Evolutionary conservation across 2,329 filamentous ascomycete genomes (phyloP), one percentile per base, ranked within the genome.

Genomic region (Zelopaecilomyces penicillatus): DNA sequence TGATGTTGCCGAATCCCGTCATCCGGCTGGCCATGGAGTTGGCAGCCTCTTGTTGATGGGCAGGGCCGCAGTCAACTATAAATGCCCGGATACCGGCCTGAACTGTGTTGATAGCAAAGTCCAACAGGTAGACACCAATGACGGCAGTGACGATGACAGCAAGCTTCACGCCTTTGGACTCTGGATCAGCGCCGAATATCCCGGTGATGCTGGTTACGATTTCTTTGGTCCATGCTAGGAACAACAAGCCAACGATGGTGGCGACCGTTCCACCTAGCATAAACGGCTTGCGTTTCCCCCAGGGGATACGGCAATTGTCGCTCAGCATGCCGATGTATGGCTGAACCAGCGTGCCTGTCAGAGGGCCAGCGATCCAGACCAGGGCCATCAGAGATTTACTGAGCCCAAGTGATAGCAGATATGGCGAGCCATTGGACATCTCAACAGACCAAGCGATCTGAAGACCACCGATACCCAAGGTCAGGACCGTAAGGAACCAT

Each of bases 371-470:
- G 38, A 90, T 87, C 87, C 87, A 93, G 32, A 91, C 86, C 52
- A 90, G 73, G 12, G 87, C 85, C 72, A 91, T 84, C 37, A 90
- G 67, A 33, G 85, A 84, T 68, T 91, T 90, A 73, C 82, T 88
- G 64, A 93, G 74, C 8, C 87, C 87, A 30, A 93, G 76, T 1
- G 86, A 89, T 35, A 91, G 69, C 35, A 93, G 69, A 58, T 85
- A 93, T 5, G 87, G 86, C 43, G 91, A 95, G 55, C 90, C 90
- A 69, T 95, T 91, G 43, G 89, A 95, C 36, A 95, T 74, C 65
- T 97, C 91, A 36, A 95, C 89, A 1, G 90, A 90, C 91, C 91
- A 97, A 29, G 91, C 89, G 54, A 97, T 85, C 67, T 97, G 91
- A 50, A 97, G 71, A 27, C 87, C 91, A 48, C 87, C 87, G 54